phyloP scores from a whole-genome alignment of 2,329 filamentous ascomycete genomes.

The Clarireedia sp. region DNA sequence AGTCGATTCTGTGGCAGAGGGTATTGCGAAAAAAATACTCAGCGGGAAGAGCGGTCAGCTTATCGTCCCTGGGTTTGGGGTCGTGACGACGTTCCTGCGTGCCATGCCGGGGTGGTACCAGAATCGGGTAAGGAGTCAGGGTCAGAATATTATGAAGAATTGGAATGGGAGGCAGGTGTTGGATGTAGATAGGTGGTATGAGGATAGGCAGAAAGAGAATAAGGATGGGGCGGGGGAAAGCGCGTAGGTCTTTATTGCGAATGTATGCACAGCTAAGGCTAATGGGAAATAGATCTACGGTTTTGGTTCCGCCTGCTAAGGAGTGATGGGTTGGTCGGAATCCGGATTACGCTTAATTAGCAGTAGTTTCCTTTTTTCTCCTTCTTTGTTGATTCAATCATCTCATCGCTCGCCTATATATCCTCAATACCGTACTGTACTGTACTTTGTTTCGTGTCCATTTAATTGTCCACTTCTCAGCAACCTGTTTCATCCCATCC shows the following conservation, averaged over 20 bases:
- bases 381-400: too few relatives aligned
- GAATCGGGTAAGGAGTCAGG: slow-evolving; percentile 39
- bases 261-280: not conserved
- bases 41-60: slow-evolving; percentile 50
- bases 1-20: slow-evolving; percentile 56
- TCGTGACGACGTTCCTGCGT: slow-evolving; percentile 37
- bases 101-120: slow-evolving; percentile 57
- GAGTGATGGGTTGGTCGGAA: too few relatives aligned
- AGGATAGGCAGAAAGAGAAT: slow-evolving; percentile 9
- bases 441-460: too few relatives aligned
- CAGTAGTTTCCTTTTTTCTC: too few relatives aligned
- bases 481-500: too few relatives aligned
- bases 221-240: slow-evolving; percentile 8
- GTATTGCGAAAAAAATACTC: slow-evolving; percentile 52
- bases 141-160: slow-evolving; percentile 22
- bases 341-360: too few relatives aligned
- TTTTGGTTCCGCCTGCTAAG: not conserved
- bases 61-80: slow-evolving; percentile 41
- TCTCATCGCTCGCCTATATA: too few relatives aligned
- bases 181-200: slow-evolving; percentile 26
- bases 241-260: slow-evolving; percentile 17
- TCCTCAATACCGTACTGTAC: too few relatives aligned
- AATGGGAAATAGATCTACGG: not conserved
- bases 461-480: too few relatives aligned
- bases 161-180: slow-evolving; percentile 29